Evolutionary conservation across 106 monocot species (phyloP).

Genomic region (Platanthera zijinensis): DNA sequence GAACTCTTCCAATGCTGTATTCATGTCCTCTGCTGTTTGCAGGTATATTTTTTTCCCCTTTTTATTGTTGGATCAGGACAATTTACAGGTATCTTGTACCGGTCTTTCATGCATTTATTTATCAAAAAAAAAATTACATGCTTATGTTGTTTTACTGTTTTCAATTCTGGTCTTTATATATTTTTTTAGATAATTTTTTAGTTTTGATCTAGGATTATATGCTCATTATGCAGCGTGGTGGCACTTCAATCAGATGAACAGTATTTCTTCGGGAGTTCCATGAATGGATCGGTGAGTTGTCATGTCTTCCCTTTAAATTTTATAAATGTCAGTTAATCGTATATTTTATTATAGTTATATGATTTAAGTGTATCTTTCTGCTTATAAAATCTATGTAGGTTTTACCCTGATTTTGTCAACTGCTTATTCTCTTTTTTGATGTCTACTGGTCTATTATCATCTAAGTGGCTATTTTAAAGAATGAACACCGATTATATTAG

Average conservation of each 20-base stretch:
- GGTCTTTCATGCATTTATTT: neutral
- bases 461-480: neutral
- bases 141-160: neutral
- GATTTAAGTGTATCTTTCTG: too few species aligned
- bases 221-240: constrained; percentile 42
- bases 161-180: neutral
- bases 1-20: constrained; percentile 19
- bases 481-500: neutral
- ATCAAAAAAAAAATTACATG: neutral
- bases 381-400: too few species aligned
- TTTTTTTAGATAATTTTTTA: too few species aligned
- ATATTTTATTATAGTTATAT: too few species aligned
- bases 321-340: too few species aligned
- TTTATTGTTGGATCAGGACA: too few species aligned
- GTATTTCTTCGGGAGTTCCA: constrained; percentile 79
- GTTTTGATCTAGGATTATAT: neutral
- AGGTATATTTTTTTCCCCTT: constrained; percentile 30
- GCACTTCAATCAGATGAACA: constrained; percentile 65
- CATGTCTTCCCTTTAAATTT: neutral
- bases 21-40: constrained; percentile 79
- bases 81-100: neutral
- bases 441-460: too few species aligned
- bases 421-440: too few species aligned
- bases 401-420: too few species aligned
- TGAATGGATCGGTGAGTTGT: constrained; percentile 88